Percentiles rank a stretch among this genome's conserved stretches.
phyloP scores from a whole-genome alignment of 768 basidiomycete genomes.

The Termitomyces sp. region DNA sequence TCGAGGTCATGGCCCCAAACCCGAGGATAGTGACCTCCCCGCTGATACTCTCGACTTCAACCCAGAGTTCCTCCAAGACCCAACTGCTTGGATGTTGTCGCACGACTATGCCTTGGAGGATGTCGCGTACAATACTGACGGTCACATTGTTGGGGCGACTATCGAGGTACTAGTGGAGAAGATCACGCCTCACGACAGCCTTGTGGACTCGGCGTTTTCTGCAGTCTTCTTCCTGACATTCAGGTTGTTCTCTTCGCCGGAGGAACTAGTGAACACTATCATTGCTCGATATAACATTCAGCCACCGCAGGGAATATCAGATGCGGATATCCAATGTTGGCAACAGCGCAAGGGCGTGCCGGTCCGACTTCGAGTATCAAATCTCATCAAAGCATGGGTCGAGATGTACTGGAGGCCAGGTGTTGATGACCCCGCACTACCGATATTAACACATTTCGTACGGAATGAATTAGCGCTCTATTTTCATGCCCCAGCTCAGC shows the following conservation, averaged over 20 bases:
- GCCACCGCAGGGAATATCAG: slow-evolving; percentile 51
- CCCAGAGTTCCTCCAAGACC: slow-evolving; percentile 32
- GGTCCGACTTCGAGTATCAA: slow-evolving; percentile 85
- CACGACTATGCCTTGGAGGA: slow-evolving; percentile 82
- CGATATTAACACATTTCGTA: slow-evolving; percentile 53
- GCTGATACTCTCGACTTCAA: slow-evolving; percentile 40
- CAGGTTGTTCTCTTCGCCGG: slow-evolving; percentile 80
- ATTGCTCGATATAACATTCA: slow-evolving; percentile 80
- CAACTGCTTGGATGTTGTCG: slow-evolving; percentile 49
- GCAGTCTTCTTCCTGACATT: slow-evolving; percentile 95
- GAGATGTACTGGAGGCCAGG: slow-evolving; percentile 85
- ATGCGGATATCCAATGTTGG: slow-evolving; percentile 69
- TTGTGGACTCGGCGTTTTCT: slow-evolving; percentile 83
- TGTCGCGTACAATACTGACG: slow-evolving; percentile 87
- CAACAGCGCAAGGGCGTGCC: slow-evolving; percentile 84
- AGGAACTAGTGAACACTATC: slow-evolving; percentile 69
- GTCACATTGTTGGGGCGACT: slow-evolving; percentile 86
- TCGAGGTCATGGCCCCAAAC: slow-evolving; percentile 24
- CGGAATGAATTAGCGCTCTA: slow-evolving; percentile 52
- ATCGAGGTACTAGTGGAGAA: slow-evolving; percentile 89
- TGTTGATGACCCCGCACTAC: slow-evolving; percentile 62
- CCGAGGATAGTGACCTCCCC: slow-evolving; percentile 54
- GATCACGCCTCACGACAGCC: slow-evolving; percentile 91
- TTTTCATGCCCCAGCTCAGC: slow-evolving; percentile 66
- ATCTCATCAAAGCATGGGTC: slow-evolving; percentile 92